phyloP scores from a whole-genome alignment of 169 alveolate genomes.

The Blepharisma undulans region DNA sequence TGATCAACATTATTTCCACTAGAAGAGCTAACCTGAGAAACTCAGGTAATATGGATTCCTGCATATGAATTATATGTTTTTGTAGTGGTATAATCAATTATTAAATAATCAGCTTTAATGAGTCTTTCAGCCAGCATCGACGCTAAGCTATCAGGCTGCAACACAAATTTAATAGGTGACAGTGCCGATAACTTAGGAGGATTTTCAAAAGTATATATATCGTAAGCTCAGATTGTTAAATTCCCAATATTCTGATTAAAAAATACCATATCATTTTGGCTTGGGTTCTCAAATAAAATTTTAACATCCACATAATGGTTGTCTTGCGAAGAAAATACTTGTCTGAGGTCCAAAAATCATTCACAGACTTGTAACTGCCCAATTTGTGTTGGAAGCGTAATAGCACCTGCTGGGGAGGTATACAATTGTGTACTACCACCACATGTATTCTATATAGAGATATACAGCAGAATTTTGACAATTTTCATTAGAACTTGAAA shows the following conservation, averaged over 20 bases:
- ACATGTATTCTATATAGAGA: neutral
- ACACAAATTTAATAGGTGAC: neutral
- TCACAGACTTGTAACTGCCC: neutral
- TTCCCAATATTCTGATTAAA: neutral
- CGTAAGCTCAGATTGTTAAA: neutral
- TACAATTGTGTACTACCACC: neutral
- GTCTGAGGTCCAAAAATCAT: neutral
- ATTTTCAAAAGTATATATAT: neutral
- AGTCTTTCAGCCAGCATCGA: neutral
- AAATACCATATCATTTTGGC: neutral
- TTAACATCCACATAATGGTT: neutral
- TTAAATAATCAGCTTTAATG: neutral
- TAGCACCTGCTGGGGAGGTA: neutral
- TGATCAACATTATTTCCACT: neutral
- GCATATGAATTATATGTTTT: neutral
- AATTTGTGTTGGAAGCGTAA: neutral
- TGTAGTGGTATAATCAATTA: neutral
- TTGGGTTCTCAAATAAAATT: neutral
- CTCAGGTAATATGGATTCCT: neutral
- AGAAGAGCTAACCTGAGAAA: neutral
- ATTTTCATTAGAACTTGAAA: neutral
- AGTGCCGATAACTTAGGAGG: neutral
- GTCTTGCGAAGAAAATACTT: neutral
- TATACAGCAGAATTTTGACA: neutral
- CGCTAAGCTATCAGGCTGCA: neutral